phyloP scores from a whole-genome alignment of 2,329 filamentous ascomycete genomes.

The Fusarium ramigenum region DNA sequence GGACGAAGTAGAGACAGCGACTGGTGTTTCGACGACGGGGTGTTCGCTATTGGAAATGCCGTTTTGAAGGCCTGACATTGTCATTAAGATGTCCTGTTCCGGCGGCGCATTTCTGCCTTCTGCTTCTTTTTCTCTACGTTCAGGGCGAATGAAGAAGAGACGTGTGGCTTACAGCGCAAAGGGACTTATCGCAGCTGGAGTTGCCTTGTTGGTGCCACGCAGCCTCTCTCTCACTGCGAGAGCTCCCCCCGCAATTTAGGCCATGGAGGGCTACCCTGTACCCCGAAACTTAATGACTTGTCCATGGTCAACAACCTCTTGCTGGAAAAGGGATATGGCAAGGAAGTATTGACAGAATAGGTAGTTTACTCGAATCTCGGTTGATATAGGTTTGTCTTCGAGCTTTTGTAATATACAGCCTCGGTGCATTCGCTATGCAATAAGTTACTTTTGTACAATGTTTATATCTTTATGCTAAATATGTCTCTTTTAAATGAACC shows the following conservation, averaged over 20 bases:
- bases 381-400: not conserved
- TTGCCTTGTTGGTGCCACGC: slow-evolving; percentile 40
- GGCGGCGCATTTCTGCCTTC: slow-evolving; percentile 55
- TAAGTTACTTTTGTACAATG: not conserved
- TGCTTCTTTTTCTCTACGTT: slow-evolving; percentile 27
- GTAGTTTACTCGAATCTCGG: not conserved
- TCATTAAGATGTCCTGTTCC: slow-evolving; percentile 49
- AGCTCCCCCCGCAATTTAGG: slow-evolving; percentile 36
- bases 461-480: slow-evolving; percentile 27
- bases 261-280: slow-evolving; percentile 33
- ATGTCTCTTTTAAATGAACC: not conserved
- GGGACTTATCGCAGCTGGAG: slow-evolving; percentile 23
- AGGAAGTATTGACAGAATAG: too few relatives aligned
- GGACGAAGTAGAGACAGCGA: slow-evolving; percentile 38
- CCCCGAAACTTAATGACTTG: not conserved
- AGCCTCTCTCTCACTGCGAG: slow-evolving; percentile 20
- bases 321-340: not conserved
- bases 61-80: slow-evolving; percentile 60
- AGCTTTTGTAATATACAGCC: not conserved
- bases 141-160: slow-evolving; percentile 13
- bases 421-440: slow-evolving; percentile 26
- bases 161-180: slow-evolving; percentile 29
- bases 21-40: slow-evolving; percentile 39
- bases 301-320: not conserved
- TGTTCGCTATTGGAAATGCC: slow-evolving; percentile 52